These are phyloP conservation scores for Aspergillus nidulans DNA, from an alignment of 495 filamentous ascomycete species.

Conservation along the genomic window DNA sequence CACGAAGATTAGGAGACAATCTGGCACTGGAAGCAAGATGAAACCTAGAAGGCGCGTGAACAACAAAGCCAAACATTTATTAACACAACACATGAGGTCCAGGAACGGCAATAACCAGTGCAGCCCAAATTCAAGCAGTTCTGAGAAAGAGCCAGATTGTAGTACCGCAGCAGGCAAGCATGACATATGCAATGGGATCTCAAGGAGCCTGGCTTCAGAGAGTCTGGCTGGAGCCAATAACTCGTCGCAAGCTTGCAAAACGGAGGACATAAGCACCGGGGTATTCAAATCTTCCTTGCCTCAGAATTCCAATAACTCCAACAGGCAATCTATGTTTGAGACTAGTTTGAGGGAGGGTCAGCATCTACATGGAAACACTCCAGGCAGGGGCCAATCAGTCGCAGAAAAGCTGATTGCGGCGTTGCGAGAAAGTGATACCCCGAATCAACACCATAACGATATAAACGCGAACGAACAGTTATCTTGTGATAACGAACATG, in stretches of 20 bases:
- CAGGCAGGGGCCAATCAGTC: conserved; percentile 26
- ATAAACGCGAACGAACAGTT: not conserved
- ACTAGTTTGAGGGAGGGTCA: not conserved
- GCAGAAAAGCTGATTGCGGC: conserved; percentile 28
- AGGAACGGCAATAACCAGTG: not conserved
- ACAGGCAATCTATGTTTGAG: not conserved
- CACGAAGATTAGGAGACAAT: not conserved
- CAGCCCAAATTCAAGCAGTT: not conserved
- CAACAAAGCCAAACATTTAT: not conserved
- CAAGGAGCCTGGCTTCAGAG: too few species aligned
- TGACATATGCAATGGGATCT: not conserved
- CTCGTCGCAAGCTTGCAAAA: not conserved
- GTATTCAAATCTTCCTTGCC: not conserved
- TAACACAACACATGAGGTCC: not conserved
- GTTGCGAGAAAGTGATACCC: conserved; percentile 11
- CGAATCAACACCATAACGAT: not conserved
- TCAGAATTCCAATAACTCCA: not conserved
- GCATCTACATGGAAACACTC: not conserved
- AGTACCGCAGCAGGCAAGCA: not conserved
- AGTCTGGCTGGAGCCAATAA: not conserved
- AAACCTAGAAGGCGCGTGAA: not conserved
- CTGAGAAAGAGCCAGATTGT: not conserved
- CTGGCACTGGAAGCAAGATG: not conserved
- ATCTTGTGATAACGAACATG: not conserved
- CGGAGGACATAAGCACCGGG: too few species aligned